phyloP scores from a whole-genome alignment of 75 land plant species.

The Sequoia sempervirens region DNA sequence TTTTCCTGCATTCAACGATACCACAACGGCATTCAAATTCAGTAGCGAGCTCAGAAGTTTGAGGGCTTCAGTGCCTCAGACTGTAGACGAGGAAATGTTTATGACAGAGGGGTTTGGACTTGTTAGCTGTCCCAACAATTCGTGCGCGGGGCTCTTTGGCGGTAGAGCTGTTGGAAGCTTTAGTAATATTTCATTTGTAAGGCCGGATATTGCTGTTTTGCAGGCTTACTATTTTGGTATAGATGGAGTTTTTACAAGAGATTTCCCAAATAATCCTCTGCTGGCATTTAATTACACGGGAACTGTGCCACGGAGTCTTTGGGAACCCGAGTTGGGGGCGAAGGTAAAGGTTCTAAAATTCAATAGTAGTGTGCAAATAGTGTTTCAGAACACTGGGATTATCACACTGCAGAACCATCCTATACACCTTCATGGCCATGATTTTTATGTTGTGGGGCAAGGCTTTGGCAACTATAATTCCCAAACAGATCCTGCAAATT shows the following conservation, averaged over 20 bases:
- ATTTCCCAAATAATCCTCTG: conserved; percentile 26
- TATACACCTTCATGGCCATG: conserved; percentile 46
- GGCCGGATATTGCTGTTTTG: conserved; percentile 7
- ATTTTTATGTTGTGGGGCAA: conserved; percentile 10
- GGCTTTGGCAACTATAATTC: too few species aligned
- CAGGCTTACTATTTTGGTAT: conserved; percentile 11
- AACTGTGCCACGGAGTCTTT: neutral
- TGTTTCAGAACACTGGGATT: conserved; percentile 42
- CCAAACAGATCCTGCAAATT: too few species aligned
- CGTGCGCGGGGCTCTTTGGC: neutral
- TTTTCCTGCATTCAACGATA: neutral
- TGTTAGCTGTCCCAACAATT: neutral
- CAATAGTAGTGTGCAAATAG: conserved; percentile 32
- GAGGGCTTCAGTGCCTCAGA: neutral
- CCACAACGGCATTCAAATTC: neutral
- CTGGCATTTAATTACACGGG: conserved; percentile 21
- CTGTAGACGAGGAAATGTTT: neutral
- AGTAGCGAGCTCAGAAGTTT: neutral
- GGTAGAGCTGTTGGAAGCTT: neutral
- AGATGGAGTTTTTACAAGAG: conserved; percentile 12
- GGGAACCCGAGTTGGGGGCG: conserved; percentile 19
- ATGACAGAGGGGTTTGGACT: neutral
- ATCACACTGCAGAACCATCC: conserved; percentile 39
- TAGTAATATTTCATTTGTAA: neutral
- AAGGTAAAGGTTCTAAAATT: conserved; percentile 25